Base-by-base conservation (phyloP, 1,284 basidiomycete species). In the Phellinidium pouzarii region DNA sequence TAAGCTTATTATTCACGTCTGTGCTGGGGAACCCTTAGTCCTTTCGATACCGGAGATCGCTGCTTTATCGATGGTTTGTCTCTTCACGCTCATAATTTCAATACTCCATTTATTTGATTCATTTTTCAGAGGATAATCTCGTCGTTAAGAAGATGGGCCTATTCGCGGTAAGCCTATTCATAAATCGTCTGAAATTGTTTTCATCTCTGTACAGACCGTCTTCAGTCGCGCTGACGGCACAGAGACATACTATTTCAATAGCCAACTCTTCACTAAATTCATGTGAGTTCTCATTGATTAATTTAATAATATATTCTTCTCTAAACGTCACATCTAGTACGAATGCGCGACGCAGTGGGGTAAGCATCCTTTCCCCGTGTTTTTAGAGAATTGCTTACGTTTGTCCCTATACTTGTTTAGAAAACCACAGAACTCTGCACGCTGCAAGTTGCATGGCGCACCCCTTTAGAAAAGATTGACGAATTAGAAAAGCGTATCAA, bases 211-310 rank as follows among this genome's bases (percentile, higher is more conserved):
- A 9, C 52, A 80, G 73, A 87, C 84, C 1, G 73, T 82, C 20
- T 87, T 87, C 60, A 65, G 74, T 22, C 79, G 84, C 22, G 61
- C 72, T 4, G 85, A 88, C 59, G 85, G 85, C 12, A 82, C 82
- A 7, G 81, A 86, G 61, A 79, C 83, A 7, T 88, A 88, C 61
- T 87, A 87, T 61, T 87, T 82, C 68, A 88, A 87, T 68, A 84
- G 81, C 58, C 80, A 81, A 58, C 70, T 87, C 12, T 84, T 83
- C 64, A 76, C 65, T 50, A 84, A 83, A 62, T 85, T 87, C 65
- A 86, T 88, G 82, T 83, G 61, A 55, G 79, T 68, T 19, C 22
- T 31, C 11, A 22, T 25, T 42, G 20, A 41, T 41, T 9, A 9
- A 58, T 34, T 38, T 8, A 36, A 11, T 25, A 22, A 25, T 38